Conservation (phyloP, 129 eudicot genomes). For the Glebionis coronaria region DNA sequence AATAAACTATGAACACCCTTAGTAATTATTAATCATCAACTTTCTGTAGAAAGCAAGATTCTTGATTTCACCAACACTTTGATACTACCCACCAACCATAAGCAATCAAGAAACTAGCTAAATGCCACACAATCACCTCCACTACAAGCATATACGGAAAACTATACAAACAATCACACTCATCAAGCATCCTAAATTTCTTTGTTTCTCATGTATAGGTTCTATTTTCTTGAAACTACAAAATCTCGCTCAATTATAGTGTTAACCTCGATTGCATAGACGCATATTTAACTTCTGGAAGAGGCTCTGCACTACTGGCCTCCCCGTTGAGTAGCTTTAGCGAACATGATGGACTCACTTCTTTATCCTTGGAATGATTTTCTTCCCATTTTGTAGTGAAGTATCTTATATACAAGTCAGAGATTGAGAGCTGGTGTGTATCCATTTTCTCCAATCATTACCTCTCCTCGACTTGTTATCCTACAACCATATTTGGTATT, state of each 20-base stretch:
- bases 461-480: conserved; percentile 61
- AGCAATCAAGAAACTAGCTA: conserved; percentile 1
- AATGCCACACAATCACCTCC: neutral
- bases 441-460: conserved; percentile 61
- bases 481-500: conserved; percentile 14
- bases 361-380: conserved; percentile 10
- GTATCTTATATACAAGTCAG: conserved; percentile 27
- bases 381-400: conserved; percentile 42
- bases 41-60: no score
- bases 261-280: conserved; percentile 5
- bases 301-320: conserved; percentile 17
- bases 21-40: neutral
- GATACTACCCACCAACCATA: conserved; percentile 2
- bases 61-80: neutral
- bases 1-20: neutral
- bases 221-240: conserved; percentile 27
- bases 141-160: neutral
- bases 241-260: conserved; percentile 29
- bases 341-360: neutral
- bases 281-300: conserved; percentile 16
- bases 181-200: conserved; percentile 16
- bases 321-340: conserved; percentile 36
- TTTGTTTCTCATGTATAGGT: neutral
- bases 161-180: neutral
- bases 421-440: conserved; percentile 14